phyloP scores from a whole-genome alignment of 805 yeast genomes.

The Brettanomyces bruxellensis region DNA sequence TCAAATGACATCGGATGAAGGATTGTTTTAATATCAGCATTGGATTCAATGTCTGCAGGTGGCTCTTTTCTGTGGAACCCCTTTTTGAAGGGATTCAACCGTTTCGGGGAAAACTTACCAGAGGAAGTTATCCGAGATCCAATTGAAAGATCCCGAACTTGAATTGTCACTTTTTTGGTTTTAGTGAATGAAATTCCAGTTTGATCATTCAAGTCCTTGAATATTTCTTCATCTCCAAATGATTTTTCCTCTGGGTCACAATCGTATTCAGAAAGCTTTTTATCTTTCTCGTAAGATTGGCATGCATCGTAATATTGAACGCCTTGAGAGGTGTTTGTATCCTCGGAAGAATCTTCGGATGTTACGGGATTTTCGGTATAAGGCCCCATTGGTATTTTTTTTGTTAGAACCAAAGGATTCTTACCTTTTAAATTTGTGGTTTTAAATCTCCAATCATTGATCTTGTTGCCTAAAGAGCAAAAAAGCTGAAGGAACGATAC shows the following conservation, averaged over 20 bases:
- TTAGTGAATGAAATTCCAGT: constrained; percentile 15
- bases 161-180: constrained; percentile 18
- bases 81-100: neutral
- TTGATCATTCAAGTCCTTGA: neutral
- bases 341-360: too few species aligned
- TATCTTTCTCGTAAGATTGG: too few species aligned
- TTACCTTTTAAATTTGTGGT: too few species aligned
- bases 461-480: too few species aligned
- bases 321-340: too few species aligned
- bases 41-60: constrained; percentile 14
- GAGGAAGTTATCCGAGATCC: constrained; percentile 5
- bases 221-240: neutral
- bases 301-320: too few species aligned
- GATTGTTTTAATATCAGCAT: constrained; percentile 25
- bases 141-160: constrained; percentile 18
- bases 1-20: constrained; percentile 48
- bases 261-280: neutral
- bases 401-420: too few species aligned
- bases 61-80: neutral
- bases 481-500: too few species aligned
- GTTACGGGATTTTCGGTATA: too few species aligned
- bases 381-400: too few species aligned
- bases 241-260: too few species aligned
- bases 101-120: neutral
- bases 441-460: too few species aligned